Conservation (phyloP, 805 yeast species). For the Dipodascus geniculatus region DNA sequence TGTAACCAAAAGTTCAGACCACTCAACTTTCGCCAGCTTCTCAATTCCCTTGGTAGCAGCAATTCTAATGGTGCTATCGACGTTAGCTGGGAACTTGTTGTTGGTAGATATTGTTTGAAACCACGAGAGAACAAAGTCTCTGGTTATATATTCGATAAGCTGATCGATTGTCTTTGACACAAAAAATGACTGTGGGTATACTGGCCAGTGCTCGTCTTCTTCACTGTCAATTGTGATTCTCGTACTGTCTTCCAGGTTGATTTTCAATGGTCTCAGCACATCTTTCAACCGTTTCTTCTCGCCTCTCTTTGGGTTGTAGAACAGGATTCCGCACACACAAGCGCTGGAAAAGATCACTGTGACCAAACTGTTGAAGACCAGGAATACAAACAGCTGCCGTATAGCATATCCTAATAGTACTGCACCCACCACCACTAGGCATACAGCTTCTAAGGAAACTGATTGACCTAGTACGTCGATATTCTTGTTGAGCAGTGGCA, state of each 20-base stretch:
- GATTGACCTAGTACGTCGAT: constrained; percentile 1
- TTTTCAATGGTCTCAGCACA: not conserved
- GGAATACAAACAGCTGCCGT: not conserved
- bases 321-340: not conserved
- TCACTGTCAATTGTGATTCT: not conserved
- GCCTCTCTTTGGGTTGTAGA: not conserved
- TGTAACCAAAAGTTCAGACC: constrained; percentile 45
- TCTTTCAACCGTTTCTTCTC: not conserved
- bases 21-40: constrained; percentile 36
- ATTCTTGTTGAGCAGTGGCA: not conserved
- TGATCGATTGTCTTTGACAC: constrained; percentile 43
- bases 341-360: not conserved
- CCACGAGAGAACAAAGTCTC: constrained; percentile 51
- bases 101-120: constrained; percentile 34
- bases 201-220: not conserved
- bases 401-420: not conserved
- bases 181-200: constrained; percentile 34
- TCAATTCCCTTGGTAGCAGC: constrained; percentile 32
- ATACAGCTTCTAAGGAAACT: not conserved
- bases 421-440: not conserved
- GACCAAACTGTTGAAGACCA: not conserved
- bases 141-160: constrained; percentile 35
- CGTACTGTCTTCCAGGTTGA: not conserved
- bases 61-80: constrained; percentile 33
- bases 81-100: constrained; percentile 30